Percentiles rank a stretch among this genome's conserved stretches.
These are phyloP conservation scores for Cruciata laevipes DNA, from an alignment of 257 asterid species.

Conservation along the genomic window DNA sequence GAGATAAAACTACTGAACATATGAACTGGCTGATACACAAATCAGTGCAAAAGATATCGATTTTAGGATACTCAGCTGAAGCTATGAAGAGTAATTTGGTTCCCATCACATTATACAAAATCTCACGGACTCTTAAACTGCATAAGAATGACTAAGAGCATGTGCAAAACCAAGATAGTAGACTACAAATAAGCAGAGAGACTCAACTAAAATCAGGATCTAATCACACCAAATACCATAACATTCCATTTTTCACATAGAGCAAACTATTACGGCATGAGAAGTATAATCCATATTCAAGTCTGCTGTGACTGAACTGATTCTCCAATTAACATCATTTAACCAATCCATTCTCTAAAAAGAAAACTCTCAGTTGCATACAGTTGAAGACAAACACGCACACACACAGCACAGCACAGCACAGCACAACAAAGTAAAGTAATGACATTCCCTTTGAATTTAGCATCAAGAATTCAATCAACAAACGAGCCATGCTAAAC, in stretches of 20 bases:
- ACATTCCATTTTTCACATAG: too few species aligned
- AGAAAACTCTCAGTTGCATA: background rate
- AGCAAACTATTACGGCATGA: too few species aligned
- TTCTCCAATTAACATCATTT: too few species aligned
- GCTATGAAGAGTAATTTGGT: background rate
- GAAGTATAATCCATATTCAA: too few species aligned
- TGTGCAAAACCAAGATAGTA: background rate
- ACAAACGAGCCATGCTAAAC: background rate
- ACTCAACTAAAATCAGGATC: background rate
- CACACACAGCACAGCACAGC: background rate
- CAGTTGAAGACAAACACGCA: too few species aligned
- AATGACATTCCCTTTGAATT: background rate
- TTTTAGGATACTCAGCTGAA: background rate
- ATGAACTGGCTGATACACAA: background rate
- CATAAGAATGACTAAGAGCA: background rate
- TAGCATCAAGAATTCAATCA: background rate
- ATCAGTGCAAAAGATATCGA: background rate
- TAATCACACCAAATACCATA: background rate
- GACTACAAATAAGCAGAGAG: background rate
- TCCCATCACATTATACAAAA: background rate
- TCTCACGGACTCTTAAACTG: background rate
- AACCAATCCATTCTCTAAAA: too few species aligned
- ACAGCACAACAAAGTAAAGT: too few species aligned
- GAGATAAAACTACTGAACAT: background rate
- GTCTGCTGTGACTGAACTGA: too few species aligned